A percentile compares a stretch with the other conserved stretches of the same genome.
Evolutionary conservation across 2,329 filamentous ascomycete species (phyloP).

Genomic region (Ophiostoma sp.): DNA sequence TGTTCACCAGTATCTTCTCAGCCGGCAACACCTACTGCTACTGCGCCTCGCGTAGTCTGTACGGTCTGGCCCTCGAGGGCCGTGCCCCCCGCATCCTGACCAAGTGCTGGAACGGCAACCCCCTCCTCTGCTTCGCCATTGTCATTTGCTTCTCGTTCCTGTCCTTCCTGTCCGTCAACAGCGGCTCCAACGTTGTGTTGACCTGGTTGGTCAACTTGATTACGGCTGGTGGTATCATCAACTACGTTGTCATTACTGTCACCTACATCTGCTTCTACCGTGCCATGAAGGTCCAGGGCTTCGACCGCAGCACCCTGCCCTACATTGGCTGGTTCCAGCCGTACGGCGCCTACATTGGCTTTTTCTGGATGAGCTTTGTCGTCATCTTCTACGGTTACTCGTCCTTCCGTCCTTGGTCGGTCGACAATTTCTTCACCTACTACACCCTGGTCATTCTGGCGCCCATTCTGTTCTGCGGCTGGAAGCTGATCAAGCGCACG

Average conservation of each 20-base stretch:
- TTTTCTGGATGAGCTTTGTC: conserved; percentile 28
- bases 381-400: conserved; percentile 55
- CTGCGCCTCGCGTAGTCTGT: conserved; percentile 44
- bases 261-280: conserved; percentile 43
- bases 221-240: conserved; percentile 46
- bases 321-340: conserved; percentile 44
- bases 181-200: conserved; percentile 41
- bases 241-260: conserved; percentile 46
- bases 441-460: conserved; percentile 60
- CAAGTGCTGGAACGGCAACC: conserved; percentile 43
- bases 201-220: conserved; percentile 46
- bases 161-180: conserved; percentile 45
- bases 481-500: conserved; percentile 65
- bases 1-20: conserved; percentile 60
- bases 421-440: conserved; percentile 51
- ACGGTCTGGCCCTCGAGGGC: conserved; percentile 43
- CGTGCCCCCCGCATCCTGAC: conserved; percentile 44
- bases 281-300: conserved; percentile 42
- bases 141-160: conserved; percentile 42
- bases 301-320: conserved; percentile 39
- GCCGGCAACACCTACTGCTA: conserved; percentile 63
- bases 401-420: conserved; percentile 50
- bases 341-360: conserved; percentile 41
- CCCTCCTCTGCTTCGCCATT: conserved; percentile 42
- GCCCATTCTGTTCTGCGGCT: conserved; percentile 56